Evolutionary conservation across 208 protist genomes (phyloP).

Genomic region (Naegleria gruberi): DNA sequence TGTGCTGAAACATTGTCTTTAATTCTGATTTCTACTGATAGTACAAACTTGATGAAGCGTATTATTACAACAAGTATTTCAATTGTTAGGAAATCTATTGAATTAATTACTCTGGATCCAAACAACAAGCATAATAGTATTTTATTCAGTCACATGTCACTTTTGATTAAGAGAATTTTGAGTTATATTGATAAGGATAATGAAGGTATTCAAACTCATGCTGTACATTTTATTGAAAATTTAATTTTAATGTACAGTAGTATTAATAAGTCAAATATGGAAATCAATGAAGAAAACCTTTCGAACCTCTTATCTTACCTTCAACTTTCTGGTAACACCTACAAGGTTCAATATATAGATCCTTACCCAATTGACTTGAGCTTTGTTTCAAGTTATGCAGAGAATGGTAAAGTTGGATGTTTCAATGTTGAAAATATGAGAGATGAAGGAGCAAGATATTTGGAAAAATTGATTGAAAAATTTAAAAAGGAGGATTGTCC

Average conservation of each 20-base stretch:
- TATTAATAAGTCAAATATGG: neutral
- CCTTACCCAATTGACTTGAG: neutral
- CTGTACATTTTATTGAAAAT: neutral
- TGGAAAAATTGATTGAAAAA: neutral
- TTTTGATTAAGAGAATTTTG: neutral
- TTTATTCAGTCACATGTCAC: neutral
- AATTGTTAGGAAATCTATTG: neutral
- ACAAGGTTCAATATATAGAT: neutral
- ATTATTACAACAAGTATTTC: neutral
- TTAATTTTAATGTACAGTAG: constrained; percentile 1
- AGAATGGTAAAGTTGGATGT: neutral
- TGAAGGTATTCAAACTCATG: neutral
- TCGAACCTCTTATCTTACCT: neutral
- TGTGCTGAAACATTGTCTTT: neutral
- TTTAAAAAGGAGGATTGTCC: neutral
- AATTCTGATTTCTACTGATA: neutral
- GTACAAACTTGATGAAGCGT: neutral
- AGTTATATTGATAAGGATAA: neutral
- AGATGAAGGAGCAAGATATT: neutral
- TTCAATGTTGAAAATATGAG: neutral
- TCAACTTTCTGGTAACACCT: neutral
- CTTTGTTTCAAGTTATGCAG: neutral
- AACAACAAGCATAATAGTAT: neutral
- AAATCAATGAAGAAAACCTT: neutral
- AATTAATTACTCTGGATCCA: neutral